Evolutionary conservation across 169 alveolate genomes (phyloP), one percentile per base, ranked within the genome.

Genomic region (Eimeria acervulina): DNA sequence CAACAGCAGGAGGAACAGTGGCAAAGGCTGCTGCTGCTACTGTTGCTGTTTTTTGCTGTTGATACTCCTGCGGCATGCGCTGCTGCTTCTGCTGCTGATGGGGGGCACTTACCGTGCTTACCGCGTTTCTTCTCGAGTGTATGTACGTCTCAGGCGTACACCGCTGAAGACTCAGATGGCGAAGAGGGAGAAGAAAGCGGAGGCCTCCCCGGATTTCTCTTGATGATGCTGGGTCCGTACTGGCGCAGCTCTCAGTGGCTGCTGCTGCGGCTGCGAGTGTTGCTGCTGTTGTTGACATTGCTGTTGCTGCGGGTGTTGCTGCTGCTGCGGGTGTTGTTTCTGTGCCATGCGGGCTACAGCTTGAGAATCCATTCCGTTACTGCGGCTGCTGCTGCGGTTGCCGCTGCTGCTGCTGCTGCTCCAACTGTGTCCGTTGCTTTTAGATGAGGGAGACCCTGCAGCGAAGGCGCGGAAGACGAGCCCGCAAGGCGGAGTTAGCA

Each of bases 381-480:
- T 72, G 42, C 84, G 21, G 84, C 84, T 72, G 76, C 76, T 63
- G 76, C 31, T 63, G 76, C 76, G 10, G 76, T 23, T 63, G 31
- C 23, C 1, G 6, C 38, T 63, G 76, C 76, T 63, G 76, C 76
- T 63, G 76, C 76, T 63, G 76, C 76, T 47, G 55, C 55, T 47
- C 19, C 55, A 7, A 12, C 55, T 47, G 55, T 47, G 5, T 12
- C 55, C 55, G 28, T 66, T 6, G 5, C 78, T n/a, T 66, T 7
- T 40, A 72, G 84, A 72, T 36, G 84, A 72, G 42, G 84, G 47
- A 12, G 84, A 72, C 47, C 52, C 51, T 33, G 42, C 84, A 33
- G 84, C 51, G 28, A 72, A 72, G 84, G 84, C 84, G 10, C 42
- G 84, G n/a, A 72, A 72, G 52, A 72, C 84, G 42, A 72, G 47